Percentiles rank a stretch among this genome's conserved stretches.
Conservation (phyloP, 495 filamentous ascomycete species). For the Penicillium cinerascens region DNA sequence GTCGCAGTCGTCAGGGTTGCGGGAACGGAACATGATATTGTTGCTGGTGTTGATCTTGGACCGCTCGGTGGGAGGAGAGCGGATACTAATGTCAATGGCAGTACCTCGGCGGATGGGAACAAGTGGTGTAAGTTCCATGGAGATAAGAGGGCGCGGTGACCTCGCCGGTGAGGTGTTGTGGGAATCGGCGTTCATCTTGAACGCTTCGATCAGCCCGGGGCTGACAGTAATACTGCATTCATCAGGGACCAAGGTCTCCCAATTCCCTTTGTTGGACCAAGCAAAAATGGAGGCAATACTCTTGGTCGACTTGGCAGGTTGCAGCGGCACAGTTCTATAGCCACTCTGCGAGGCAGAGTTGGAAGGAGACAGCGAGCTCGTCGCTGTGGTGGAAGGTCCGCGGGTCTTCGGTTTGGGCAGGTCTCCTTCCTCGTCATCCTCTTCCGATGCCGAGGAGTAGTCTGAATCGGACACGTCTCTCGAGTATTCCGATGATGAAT, state of each 20-base stretch:
- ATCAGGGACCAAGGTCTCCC: slow-evolving; percentile 72
- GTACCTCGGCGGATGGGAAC: slow-evolving; percentile 86
- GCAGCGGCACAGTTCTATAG: slow-evolving; percentile 54
- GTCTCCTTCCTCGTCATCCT: slow-evolving; percentile 42
- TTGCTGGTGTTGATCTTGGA: slow-evolving; percentile 67
- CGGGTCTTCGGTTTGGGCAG: slow-evolving; percentile 17
- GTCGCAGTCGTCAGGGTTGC: slow-evolving; percentile 71
- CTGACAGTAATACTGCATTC: slow-evolving; percentile 78
- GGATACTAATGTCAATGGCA: slow-evolving; percentile 89
- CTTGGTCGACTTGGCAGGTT: slow-evolving; percentile 55
- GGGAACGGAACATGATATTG: slow-evolving; percentile 86
- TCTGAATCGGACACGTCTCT: slow-evolving; percentile 42
- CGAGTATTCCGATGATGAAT: slow-evolving; percentile 45
- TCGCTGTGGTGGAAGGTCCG: slow-evolving; percentile 36
- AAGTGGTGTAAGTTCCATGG: slow-evolving; percentile 79
- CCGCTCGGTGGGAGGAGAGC: slow-evolving; percentile 69
- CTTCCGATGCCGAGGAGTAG: slow-evolving; percentile 47
- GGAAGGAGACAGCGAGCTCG: slow-evolving; percentile 63
- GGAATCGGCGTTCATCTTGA: slow-evolving; percentile 52
- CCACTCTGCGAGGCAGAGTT: slow-evolving; percentile 71
- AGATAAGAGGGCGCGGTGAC: slow-evolving; percentile 61
- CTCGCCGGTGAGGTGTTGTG: slow-evolving; percentile 20
- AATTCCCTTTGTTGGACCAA: slow-evolving; percentile 78
- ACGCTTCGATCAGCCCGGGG: slow-evolving; percentile 84
- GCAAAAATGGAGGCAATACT: slow-evolving; percentile 75